Conservation (phyloP, 305 asterid genomes). For the Fraxinus floribunda region DNA sequence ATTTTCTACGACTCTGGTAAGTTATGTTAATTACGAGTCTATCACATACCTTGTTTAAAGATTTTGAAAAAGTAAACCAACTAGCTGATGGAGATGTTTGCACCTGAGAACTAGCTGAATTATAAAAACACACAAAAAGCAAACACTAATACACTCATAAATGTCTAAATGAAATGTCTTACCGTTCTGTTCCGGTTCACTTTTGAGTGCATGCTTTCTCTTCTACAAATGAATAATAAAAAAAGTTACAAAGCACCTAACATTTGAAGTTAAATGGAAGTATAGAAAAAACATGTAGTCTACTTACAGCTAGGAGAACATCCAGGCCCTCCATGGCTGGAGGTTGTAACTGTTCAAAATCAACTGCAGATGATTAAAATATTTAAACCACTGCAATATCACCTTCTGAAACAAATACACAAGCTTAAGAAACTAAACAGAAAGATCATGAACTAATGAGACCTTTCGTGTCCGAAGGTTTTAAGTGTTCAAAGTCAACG, state of each 20-base stretch:
- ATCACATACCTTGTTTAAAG: slow-evolving; percentile 69
- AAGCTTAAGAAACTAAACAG: slow-evolving; percentile 1
- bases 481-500: slow-evolving; percentile 79
- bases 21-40: too few relatives aligned
- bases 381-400: slow-evolving; percentile 12
- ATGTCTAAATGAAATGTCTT: slow-evolving; percentile 26
- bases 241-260: neutral
- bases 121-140: slow-evolving; percentile 23
- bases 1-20: too few relatives aligned
- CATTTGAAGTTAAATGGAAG: neutral
- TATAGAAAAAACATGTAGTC: slow-evolving; percentile 11
- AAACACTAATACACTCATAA: neutral
- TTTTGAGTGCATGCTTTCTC: slow-evolving; percentile 48
- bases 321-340: slow-evolving; percentile 85
- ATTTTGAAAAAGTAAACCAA: slow-evolving; percentile 86
- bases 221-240: slow-evolving; percentile 46
- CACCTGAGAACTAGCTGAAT: slow-evolving; percentile 54
- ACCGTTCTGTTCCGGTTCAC: slow-evolving; percentile 65
- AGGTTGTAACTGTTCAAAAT: slow-evolving; percentile 68
- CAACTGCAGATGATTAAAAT: slow-evolving; percentile 54
- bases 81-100: slow-evolving; percentile 68
- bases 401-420: neutral
- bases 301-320: slow-evolving; percentile 63
- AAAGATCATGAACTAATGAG: slow-evolving; percentile 21
- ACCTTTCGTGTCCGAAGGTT: slow-evolving; percentile 79